phyloP scores from a whole-genome alignment of 495 filamentous ascomycete species.

The Penicillium coprophilum region DNA sequence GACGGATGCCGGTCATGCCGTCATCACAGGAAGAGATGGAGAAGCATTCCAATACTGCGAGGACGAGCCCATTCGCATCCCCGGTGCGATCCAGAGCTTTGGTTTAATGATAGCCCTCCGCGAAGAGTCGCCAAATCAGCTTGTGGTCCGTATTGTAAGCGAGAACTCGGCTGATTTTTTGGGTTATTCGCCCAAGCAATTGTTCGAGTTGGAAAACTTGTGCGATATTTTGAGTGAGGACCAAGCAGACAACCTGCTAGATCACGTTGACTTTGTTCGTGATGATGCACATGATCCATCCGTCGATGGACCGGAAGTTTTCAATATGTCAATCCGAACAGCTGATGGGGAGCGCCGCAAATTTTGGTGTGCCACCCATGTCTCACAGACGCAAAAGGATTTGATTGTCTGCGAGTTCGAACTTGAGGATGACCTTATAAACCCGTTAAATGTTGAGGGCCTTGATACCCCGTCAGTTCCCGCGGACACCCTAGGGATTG shows the following conservation, averaged over 20 bases:
- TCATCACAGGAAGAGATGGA: conserved; percentile 77
- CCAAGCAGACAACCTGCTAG: conserved; percentile 75
- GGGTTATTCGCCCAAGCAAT: conserved; percentile 72
- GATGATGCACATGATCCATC: conserved; percentile 68
- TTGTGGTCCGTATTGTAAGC: conserved; percentile 76
- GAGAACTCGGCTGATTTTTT: conserved; percentile 80
- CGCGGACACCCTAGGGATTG: conserved; percentile 68
- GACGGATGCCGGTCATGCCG: conserved; percentile 77
- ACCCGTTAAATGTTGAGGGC: conserved; percentile 63
- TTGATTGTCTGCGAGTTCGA: conserved; percentile 91
- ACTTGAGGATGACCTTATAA: conserved; percentile 72
- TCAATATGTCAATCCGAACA: conserved; percentile 66
- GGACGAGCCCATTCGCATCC: conserved; percentile 91
- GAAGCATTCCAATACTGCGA: conserved; percentile 75
- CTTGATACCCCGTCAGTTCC: conserved; percentile 59
- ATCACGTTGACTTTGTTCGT: conserved; percentile 84
- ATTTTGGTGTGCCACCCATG: conserved; percentile 88
- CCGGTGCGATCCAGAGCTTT: conserved; percentile 86
- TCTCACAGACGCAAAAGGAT: conserved; percentile 61
- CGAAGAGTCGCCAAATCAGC: conserved; percentile 64
- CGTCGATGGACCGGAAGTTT: conserved; percentile 82
- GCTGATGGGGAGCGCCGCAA: conserved; percentile 56
- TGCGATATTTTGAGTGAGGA: conserved; percentile 79
- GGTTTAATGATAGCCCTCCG: conserved; percentile 76
- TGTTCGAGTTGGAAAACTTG: conserved; percentile 76